A percentile compares a stretch with the other conserved stretches of the same genome.
Evolutionary conservation across 345 rosid species (phyloP).

Genomic region (Adansonia digitata): DNA sequence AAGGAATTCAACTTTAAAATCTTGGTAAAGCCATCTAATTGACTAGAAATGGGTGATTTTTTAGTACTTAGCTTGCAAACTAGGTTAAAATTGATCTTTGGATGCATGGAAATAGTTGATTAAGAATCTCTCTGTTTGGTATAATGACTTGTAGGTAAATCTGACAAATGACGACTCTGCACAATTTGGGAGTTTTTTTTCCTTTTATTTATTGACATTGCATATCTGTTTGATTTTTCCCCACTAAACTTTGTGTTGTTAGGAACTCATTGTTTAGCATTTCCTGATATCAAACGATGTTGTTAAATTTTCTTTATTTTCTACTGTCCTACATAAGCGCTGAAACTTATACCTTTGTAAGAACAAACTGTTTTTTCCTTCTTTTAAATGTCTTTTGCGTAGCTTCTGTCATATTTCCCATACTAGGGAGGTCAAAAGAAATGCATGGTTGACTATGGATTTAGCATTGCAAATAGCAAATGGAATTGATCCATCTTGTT

Average conservation of each 20-base stretch:
- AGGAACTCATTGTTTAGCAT: not conserved
- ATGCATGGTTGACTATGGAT: constrained; percentile 8
- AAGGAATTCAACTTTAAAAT: not conserved
- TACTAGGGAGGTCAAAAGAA: not conserved
- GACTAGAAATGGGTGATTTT: not conserved
- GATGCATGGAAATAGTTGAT: not conserved
- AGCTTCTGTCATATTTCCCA: not conserved
- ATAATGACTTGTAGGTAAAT: not conserved
- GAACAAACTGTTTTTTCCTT: not conserved
- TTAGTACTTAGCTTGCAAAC: not conserved
- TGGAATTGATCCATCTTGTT: too few species aligned
- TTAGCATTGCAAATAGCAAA: constrained; percentile 10
- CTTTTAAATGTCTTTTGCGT: not conserved
- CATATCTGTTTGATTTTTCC: too few species aligned
- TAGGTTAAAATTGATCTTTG: not conserved
- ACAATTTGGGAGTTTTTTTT: not conserved
- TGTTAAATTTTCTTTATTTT: not conserved
- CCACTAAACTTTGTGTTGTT: too few species aligned
- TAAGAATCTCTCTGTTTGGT: not conserved
- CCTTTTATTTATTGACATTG: not conserved
- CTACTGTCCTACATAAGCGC: not conserved
- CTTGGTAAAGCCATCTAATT: not conserved
- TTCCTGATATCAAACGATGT: not conserved
- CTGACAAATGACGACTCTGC: not conserved
- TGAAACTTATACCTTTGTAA: not conserved